A percentile compares a stretch with the other conserved stretches of the same genome.
phyloP scores from a whole-genome alignment of 1,139 yeast genomes.

The Suhomyces bokatorum region DNA sequence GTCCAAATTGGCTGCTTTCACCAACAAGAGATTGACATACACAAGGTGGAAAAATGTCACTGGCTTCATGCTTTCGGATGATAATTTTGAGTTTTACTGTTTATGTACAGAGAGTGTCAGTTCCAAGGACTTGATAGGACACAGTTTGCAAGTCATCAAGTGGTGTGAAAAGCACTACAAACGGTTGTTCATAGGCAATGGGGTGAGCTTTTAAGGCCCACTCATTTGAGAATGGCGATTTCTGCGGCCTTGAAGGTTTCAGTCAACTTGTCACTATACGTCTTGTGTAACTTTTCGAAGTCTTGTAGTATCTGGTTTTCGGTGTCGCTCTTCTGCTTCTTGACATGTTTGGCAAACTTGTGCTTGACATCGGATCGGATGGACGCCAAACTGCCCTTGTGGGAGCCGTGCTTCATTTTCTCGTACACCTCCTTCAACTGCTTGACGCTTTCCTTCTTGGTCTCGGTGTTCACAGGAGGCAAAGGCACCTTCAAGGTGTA shows the following conservation, averaged over 20 bases:
- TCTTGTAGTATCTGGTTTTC: slow-evolving; percentile 55
- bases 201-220: slow-evolving; percentile 21
- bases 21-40: slow-evolving; percentile 37
- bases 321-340: slow-evolving; percentile 55
- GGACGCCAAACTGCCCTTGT: slow-evolving; percentile 47
- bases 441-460: slow-evolving; percentile 59
- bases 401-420: slow-evolving; percentile 55
- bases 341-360: slow-evolving; percentile 48
- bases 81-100: slow-evolving; percentile 41
- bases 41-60: slow-evolving; percentile 32
- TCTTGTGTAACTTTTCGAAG: slow-evolving; percentile 68
- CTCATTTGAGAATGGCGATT: slow-evolving; percentile 5
- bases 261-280: slow-evolving; percentile 56
- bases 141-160: slow-evolving; percentile 35
- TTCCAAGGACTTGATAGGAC: slow-evolving; percentile 34
- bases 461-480: slow-evolving; percentile 74
- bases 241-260: slow-evolving; percentile 56
- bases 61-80: slow-evolving; percentile 43
- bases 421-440: slow-evolving; percentile 65
- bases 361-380: slow-evolving; percentile 65
- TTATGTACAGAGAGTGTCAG: slow-evolving; percentile 30
- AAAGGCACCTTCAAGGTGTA: slow-evolving; percentile 73
- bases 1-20: slow-evolving; percentile 1
- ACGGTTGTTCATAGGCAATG: slow-evolving; percentile 36
- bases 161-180: slow-evolving; percentile 43